Percentiles rank a stretch among this genome's conserved stretches.
Conservation (phyloP, 768 basidiomycete species). For the Tulasnella sp. region DNA sequence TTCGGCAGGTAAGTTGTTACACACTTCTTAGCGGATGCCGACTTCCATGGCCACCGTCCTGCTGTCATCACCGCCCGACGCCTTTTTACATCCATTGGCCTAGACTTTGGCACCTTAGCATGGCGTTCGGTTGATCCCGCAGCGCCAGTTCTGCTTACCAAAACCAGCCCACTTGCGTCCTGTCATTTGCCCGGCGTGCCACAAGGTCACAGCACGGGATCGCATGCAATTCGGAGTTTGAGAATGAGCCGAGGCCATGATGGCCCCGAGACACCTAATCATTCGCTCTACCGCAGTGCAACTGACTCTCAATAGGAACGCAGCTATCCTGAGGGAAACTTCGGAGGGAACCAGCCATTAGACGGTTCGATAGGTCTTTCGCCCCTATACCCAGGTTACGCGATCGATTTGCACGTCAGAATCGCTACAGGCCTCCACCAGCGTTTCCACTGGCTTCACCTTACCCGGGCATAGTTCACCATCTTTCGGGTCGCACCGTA, state of each 20-base stretch:
- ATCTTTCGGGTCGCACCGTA: constrained; percentile 87
- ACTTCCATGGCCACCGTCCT: constrained; percentile 85
- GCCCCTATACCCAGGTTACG: constrained; percentile 94
- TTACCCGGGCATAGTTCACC: constrained; percentile 87
- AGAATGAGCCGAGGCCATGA: constrained; percentile 84
- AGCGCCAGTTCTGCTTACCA: constrained; percentile 70
- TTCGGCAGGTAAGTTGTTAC: constrained; percentile 88
- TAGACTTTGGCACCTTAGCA: constrained; percentile 45
- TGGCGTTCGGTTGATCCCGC: constrained; percentile 65
- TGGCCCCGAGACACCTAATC: constrained; percentile 88
- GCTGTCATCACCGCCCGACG: constrained; percentile 86
- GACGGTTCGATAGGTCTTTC: constrained; percentile 95
- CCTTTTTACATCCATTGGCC: constrained; percentile 48
- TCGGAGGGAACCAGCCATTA: constrained; percentile 91
- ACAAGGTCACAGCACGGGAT: constrained; percentile 46
- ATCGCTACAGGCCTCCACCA: constrained; percentile 93
- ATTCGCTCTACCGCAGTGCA: constrained; percentile 62
- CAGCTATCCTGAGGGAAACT: constrained; percentile 78
- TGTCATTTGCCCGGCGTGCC: constrained; percentile 54
- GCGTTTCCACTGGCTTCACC: constrained; percentile 94
- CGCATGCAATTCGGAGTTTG: constrained; percentile 66
- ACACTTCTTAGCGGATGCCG: constrained; percentile 82
- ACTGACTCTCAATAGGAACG: constrained; percentile 48
- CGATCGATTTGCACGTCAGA: constrained; percentile 96
- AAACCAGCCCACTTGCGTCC: constrained; percentile 71